Base-by-base conservation (phyloP, 495 filamentous ascomycete species). In the Penicillium coffeae region DNA sequence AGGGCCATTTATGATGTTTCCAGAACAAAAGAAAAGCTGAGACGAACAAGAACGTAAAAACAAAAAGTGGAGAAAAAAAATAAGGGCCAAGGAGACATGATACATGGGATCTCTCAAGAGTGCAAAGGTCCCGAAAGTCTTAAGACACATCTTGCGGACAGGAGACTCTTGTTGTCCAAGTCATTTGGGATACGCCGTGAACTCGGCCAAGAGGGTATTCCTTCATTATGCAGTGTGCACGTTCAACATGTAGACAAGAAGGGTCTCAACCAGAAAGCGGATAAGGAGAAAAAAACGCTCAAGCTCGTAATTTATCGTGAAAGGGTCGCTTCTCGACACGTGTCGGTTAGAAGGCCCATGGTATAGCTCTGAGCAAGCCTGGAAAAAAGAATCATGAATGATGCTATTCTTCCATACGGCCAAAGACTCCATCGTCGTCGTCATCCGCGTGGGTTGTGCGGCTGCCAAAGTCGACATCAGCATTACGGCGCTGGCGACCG, bases 391-490 rank as follows among this genome's bases (percentile, higher is more conserved):
- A 27, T 41, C 45, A 22, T 5, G 27, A 46, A 22, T 39, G 13
- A 36, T 19, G 3, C 14, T 78, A 95, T 68, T 93, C 90, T 63
- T 98, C 93, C 92, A 96, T 96, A 49, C 80, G 82, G 18, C 93
- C 93, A 74, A 98, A 98, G 42, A 98, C 79, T 49, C 89, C 91
- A 51, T 96, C 93, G 44, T 96, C 92, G 40, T 95, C 91, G 55
- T 97, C 92, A 60, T 94, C 89, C 53, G 80, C 83, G 21, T 83
- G 80, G 8, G 76, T 78, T 14, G 80, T 73, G 27, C 74, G 78
- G 55, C 74, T 77, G 46, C 89, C 83, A 50, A 84, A 86, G 32
- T 92, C 88, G 48, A 95, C 90, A 42, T 94, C 88, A 47, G 86
- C 87, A 52, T 83, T 81, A 55, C 68, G 70, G 35, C 58, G 64